Percentiles rank a stretch among this genome's conserved stretches.
phyloP scores from a whole-genome alignment of 78 protist genomes.

The Dictyostelium purpureum region DNA sequence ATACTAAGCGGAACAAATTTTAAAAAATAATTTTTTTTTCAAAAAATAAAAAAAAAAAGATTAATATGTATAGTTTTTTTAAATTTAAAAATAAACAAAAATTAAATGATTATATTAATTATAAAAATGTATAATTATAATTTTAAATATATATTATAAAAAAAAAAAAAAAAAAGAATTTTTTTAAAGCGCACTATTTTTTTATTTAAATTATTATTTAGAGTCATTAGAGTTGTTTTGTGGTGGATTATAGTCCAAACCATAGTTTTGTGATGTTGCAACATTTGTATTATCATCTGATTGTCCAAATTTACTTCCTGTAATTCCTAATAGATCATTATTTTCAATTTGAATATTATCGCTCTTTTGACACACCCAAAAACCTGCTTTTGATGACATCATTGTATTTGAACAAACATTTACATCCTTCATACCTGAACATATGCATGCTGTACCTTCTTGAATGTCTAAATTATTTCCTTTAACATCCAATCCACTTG shows the following conservation, averaged over 20 bases:
- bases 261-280: constrained; percentile 3
- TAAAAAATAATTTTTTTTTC: too few relatives aligned
- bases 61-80: too few relatives aligned
- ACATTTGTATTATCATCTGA: constrained; percentile 23
- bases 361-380: constrained; percentile 4
- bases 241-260: constrained; percentile 14
- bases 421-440: constrained; percentile 26
- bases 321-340: constrained; percentile 27
- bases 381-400: constrained; percentile 60
- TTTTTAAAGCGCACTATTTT: background rate
- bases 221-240: background rate
- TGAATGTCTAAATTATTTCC: constrained; percentile 33
- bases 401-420: constrained; percentile 17
- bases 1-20: constrained; percentile 1
- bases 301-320: constrained; percentile 39
- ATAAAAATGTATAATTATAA: background rate
- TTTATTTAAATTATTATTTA: background rate
- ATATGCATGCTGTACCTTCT: constrained; percentile 56
- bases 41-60: too few relatives aligned
- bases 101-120: too few relatives aligned
- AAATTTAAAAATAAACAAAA: too few relatives aligned
- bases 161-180: background rate
- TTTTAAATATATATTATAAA: background rate
- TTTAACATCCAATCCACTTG: background rate
- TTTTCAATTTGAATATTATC: background rate